phyloP scores from a whole-genome alignment of 441 rosid species.

The Metrosideros polymorpha region DNA sequence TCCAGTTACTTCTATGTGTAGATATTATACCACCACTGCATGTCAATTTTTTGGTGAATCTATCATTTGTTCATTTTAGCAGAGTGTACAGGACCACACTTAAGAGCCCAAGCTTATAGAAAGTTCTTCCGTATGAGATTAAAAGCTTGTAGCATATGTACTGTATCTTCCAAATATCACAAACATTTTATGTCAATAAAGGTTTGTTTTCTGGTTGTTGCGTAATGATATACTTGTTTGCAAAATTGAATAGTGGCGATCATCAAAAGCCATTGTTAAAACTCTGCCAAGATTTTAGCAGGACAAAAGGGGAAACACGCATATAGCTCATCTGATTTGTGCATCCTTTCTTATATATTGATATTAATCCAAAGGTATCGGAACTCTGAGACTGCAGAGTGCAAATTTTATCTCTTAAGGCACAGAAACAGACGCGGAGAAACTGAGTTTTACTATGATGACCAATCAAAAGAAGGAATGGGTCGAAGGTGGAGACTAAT shows the following conservation, averaged over 20 bases:
- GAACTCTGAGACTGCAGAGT: not conserved
- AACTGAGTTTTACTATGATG: not conserved
- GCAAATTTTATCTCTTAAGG: not conserved
- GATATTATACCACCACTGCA: not conserved
- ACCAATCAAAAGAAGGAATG: not conserved
- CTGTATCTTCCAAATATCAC: not conserved
- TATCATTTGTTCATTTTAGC: not conserved
- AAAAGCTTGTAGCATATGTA: not conserved
- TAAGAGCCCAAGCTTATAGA: not conserved
- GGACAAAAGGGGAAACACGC: not conserved
- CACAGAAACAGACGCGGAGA: not conserved
- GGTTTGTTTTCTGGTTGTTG: not conserved
- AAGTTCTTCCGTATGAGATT: not conserved
- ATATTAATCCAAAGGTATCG: not conserved
- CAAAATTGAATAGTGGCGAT: not conserved
- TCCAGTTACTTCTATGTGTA: conserved; percentile 63
- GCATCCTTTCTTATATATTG: not conserved
- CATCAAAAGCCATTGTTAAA: not conserved
- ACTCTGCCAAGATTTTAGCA: not conserved
- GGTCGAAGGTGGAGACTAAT: not conserved
- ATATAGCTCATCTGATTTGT: not conserved
- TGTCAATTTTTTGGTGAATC: not conserved
- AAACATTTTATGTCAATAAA: not conserved
- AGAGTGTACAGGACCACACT: not conserved
- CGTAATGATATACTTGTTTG: not conserved